Base-by-base conservation (phyloP, 495 filamentous ascomycete species). In the Penicillium herquei region DNA sequence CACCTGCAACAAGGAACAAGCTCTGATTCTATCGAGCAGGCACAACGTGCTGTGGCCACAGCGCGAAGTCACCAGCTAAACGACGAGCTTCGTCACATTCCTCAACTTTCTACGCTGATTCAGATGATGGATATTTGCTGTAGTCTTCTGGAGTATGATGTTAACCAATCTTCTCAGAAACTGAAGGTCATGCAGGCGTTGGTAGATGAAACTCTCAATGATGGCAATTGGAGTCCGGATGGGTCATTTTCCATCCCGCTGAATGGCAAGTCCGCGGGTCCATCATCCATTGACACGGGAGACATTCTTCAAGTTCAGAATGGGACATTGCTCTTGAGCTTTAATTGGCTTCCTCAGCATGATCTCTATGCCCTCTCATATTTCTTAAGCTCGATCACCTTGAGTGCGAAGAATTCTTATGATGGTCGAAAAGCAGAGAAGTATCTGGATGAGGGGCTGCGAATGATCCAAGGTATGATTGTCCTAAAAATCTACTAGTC, bases 51-150 rank as follows among this genome's bases (percentile, higher is more conserved):
- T 8, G 78, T 99, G 61, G 95, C 92, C 8, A 76, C 79, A 14
- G 91, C 88, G 5, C 78, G 88, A 43, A 90, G 86, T 55, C 78
- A 90, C 49, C 91, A 96, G 55, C 73, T 91, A 5, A 84, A 91
- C 55, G 73, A 78, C 17, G 78, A 84, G 11, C 79, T 85, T 39
- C 79, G 82, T 35, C 76, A 83, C 34, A 82, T 92, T 31, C 87
- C 89, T 2, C 91, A 96, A 59, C 74, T 96, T 37, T 81, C 81
- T 42, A 81, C 86, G 0, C 63, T 97, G 18, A 73, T 87, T 1
- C 82, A 92, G 47, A 82, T 93, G 55, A 79, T 96, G 7, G 92
- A 98, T 68, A 83, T 98, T 18, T 84, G 84, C 16, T 95, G 90
- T 65, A 89, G 86, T 52, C 70, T 98, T 33, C 83, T 71, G 61